Percentiles rank a stretch among this genome's conserved stretches.
Evolutionary conservation across 257 asterid species (phyloP).

Genomic region (Solanum bukasovii): DNA sequence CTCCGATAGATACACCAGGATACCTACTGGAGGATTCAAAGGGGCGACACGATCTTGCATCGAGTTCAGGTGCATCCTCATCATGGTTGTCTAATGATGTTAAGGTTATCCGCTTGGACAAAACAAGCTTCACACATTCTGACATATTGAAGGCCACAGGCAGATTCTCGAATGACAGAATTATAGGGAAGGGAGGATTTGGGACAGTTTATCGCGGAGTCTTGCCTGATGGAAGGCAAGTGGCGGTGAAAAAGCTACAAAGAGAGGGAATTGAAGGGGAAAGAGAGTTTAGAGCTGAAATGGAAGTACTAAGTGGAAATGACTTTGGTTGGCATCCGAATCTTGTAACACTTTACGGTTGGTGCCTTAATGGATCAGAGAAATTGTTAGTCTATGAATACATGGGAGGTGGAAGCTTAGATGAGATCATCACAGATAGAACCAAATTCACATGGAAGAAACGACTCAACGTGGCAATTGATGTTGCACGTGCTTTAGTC

Average conservation of each 20-base stretch:
- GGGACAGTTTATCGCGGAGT: constrained; percentile 82
- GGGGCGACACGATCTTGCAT: constrained; percentile 20
- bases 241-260: constrained; percentile 75
- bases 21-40: constrained; percentile 47
- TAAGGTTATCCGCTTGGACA: constrained; percentile 70
- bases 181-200: constrained; percentile 82
- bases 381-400: constrained; percentile 78
- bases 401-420: constrained; percentile 90
- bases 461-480: constrained; percentile 63
- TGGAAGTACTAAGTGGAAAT: constrained; percentile 72
- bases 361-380: constrained; percentile 81
- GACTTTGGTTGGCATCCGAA: constrained; percentile 94
- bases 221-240: constrained; percentile 68
- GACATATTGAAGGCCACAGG: constrained; percentile 76
- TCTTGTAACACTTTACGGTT: constrained; percentile 73
- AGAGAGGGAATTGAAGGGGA: constrained; percentile 88
- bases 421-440: constrained; percentile 35
- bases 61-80: constrained; percentile 54
- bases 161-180: constrained; percentile 61
- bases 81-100: constrained; percentile 60
- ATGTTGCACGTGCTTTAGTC: constrained; percentile 67
- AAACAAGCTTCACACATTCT: constrained; percentile 67
- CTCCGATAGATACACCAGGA: constrained; percentile 32
- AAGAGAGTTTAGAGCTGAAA: constrained; percentile 77
- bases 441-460: constrained; percentile 38